Evolutionary conservation across 1,284 basidiomycete genomes (phyloP).

Genomic region (Heterobasidion irregulare): DNA sequence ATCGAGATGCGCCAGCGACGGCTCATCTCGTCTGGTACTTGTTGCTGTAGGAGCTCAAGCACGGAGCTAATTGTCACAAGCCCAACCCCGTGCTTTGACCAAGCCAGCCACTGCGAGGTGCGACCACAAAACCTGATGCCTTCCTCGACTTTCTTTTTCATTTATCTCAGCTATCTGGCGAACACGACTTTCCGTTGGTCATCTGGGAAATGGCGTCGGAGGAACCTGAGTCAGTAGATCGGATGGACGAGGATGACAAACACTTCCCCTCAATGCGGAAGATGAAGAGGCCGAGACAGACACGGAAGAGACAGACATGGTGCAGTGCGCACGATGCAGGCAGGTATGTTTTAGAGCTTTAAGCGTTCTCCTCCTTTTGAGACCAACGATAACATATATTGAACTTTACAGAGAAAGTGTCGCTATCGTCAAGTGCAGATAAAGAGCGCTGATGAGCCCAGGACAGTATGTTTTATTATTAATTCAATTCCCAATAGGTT

Average conservation of each 20-base stretch:
- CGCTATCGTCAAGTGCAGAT: conserved; percentile 94
- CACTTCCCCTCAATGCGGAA: conserved; percentile 85
- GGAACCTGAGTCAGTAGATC: conserved; percentile 78
- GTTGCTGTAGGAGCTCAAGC: too few relatives aligned
- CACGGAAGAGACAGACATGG: conserved; percentile 58
- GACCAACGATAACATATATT: not conserved
- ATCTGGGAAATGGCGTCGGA: conserved; percentile 92
- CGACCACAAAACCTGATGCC: conserved; percentile 12
- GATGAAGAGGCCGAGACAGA: conserved; percentile 82
- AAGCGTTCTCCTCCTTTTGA: not conserved
- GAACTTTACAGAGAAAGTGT: conserved; percentile 62
- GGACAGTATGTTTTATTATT: conserved; percentile 63
- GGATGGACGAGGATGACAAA: conserved; percentile 81
- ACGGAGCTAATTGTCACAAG: too few relatives aligned
- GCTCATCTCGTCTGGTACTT: too few relatives aligned
- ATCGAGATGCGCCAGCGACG: too few relatives aligned
- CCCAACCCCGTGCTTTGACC: too few relatives aligned
- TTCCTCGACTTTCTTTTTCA: not conserved
- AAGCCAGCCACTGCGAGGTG: conserved; percentile 30
- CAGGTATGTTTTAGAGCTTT: conserved; percentile 35
- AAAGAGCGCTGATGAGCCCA: conserved; percentile 91
- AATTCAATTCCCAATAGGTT: not conserved
- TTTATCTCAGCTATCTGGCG: not conserved
- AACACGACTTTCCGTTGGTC: too few relatives aligned
- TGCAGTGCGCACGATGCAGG: conserved; percentile 94